phyloP scores from a whole-genome alignment of 495 filamentous ascomycete species.

The Opeltia flavorubescens region DNA sequence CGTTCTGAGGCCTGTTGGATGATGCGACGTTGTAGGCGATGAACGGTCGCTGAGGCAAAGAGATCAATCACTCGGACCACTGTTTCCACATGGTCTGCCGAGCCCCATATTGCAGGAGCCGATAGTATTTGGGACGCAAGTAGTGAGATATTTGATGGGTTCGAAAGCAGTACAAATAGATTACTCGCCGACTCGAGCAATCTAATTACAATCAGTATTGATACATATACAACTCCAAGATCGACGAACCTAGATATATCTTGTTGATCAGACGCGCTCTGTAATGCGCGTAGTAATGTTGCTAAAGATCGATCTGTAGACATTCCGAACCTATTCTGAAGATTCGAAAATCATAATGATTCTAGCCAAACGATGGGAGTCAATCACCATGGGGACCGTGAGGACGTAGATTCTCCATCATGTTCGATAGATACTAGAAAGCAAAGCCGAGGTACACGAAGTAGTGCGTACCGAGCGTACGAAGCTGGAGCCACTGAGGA shows the following conservation, averaged over 20 bases:
- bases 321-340: conserved; percentile 10
- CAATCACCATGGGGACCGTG: too few species aligned
- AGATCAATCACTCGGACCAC: conserved; percentile 69
- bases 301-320: conserved; percentile 37
- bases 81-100: conserved; percentile 54
- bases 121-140: conserved; percentile 81
- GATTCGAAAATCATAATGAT: not conserved
- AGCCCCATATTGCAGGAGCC: conserved; percentile 76
- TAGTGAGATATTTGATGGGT: conserved; percentile 80
- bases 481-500: too few species aligned
- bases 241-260: conserved; percentile 39
- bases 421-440: too few species aligned
- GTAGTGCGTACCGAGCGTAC: too few species aligned
- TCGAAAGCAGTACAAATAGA: conserved; percentile 68
- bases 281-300: conserved; percentile 37
- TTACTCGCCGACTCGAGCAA: conserved; percentile 70
- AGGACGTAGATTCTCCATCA: too few species aligned
- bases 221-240: not conserved
- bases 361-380: too few species aligned
- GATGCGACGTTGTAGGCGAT: conserved; percentile 44
- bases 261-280: conserved; percentile 31
- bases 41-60: conserved; percentile 70
- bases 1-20: conserved; percentile 18
- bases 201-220: conserved; percentile 24
- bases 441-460: too few species aligned